Evolutionary conservation across 2,329 filamentous ascomycete species (phyloP).

Genomic region (Apiospora arundinis): DNA sequence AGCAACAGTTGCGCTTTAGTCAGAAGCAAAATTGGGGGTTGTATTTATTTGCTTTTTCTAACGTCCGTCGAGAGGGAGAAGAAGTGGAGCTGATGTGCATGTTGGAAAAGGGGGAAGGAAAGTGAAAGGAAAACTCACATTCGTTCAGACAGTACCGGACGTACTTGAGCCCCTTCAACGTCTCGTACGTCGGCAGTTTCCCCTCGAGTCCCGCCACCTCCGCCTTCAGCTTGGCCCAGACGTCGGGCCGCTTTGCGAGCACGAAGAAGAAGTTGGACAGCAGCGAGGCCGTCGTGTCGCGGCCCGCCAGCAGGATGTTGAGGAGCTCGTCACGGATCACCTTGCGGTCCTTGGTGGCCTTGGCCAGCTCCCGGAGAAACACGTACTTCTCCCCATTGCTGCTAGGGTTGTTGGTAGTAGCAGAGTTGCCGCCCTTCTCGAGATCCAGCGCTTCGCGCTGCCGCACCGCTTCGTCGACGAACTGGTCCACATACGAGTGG

Average conservation of each 20-base stretch:
- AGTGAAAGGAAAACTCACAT: constrained; percentile 25
- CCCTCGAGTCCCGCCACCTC: constrained; percentile 24
- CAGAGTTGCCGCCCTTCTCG: background rate
- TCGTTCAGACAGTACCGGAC: constrained; percentile 25
- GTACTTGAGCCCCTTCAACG: constrained; percentile 17
- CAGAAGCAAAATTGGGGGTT: background rate
- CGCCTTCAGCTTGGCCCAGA: constrained; percentile 19
- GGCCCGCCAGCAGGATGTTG: constrained; percentile 35
- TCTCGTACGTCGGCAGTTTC: constrained; percentile 13
- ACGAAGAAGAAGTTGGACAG: constrained; percentile 26
- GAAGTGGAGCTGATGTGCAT: no score
- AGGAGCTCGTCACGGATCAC: constrained; percentile 35
- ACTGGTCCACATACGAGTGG: constrained; percentile 30
- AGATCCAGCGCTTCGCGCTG: constrained; percentile 29
- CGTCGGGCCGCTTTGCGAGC: constrained; percentile 15
- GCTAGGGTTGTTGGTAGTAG: no score
- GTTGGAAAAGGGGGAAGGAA: background rate
- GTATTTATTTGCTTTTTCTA: background rate
- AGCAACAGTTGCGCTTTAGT: background rate
- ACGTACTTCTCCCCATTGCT: constrained; percentile 28
- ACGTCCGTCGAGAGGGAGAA: no score
- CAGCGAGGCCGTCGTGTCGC: constrained; percentile 35
- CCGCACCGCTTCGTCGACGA: constrained; percentile 20
- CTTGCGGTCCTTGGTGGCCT: constrained; percentile 16
- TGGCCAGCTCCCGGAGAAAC: constrained; percentile 33